These are phyloP conservation scores for Babesia bovis DNA, from an alignment of 169 alveolate species.

Conservation along the genomic window DNA sequence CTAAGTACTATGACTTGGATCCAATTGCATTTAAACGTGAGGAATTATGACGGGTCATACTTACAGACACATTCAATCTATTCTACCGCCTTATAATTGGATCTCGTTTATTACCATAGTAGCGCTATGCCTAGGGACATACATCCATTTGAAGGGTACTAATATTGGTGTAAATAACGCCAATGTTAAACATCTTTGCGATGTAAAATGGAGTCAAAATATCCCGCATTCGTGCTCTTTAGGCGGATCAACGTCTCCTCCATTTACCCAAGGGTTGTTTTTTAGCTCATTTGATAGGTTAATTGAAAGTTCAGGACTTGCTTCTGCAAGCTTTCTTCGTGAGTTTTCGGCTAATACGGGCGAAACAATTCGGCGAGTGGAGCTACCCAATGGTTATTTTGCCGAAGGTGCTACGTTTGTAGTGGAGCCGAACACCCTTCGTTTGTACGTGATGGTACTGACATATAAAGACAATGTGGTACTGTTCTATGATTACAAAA, in stretches of 20 bases:
- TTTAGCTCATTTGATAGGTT: constrained; percentile 28
- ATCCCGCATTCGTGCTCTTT: constrained; percentile 1
- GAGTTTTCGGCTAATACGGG: constrained; percentile 53
- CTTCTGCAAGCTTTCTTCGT: constrained; percentile 47
- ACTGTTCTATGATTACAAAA: constrained; percentile 54
- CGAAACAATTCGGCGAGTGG: constrained; percentile 24
- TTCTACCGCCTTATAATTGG: too few relatives aligned
- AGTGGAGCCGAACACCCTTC: constrained; percentile 67
- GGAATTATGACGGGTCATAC: background rate
- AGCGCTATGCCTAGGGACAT: too few relatives aligned
- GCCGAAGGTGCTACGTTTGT: constrained; percentile 71
- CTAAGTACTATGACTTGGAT: constrained; percentile 29
- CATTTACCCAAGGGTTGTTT: constrained; percentile 71
- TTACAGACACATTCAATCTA: too few relatives aligned
- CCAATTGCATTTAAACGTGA: constrained; percentile 8
- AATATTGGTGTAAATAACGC: too few relatives aligned
- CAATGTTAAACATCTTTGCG: too few relatives aligned
- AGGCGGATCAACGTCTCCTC: constrained; percentile 1
- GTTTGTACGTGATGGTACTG: constrained; percentile 45
- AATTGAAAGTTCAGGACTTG: constrained; percentile 64
- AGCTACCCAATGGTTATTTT: constrained; percentile 41
- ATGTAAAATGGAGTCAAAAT: background rate
- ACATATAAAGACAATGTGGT: constrained; percentile 62
- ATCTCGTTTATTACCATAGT: too few relatives aligned
- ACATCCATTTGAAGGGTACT: too few relatives aligned